phyloP scores from a whole-genome alignment of 2,329 filamentous ascomycete genomes.

The Scedosporium minutisporum region DNA sequence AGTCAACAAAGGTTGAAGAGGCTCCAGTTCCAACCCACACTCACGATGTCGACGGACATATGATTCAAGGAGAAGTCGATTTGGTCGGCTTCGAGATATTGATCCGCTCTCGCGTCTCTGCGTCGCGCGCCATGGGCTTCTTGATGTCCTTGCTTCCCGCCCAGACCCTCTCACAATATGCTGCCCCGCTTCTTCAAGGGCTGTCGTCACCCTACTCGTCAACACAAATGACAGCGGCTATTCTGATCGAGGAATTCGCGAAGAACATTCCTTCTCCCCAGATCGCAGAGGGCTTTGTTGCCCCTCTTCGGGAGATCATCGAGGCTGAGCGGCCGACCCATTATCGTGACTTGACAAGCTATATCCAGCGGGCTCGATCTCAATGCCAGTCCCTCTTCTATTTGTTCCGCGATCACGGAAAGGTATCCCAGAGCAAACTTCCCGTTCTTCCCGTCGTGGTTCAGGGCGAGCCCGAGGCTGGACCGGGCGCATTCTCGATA shows the following conservation, averaged over 20 bases:
- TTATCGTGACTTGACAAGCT: slow-evolving; percentile 85
- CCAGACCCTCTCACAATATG: slow-evolving; percentile 52
- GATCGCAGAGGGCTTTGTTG: slow-evolving; percentile 47
- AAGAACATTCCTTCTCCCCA: slow-evolving; percentile 37
- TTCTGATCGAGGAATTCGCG: slow-evolving; percentile 84
- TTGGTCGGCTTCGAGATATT: slow-evolving; percentile 83
- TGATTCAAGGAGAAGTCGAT: slow-evolving; percentile 95
- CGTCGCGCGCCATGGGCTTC: slow-evolving; percentile 76
- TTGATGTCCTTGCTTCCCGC: slow-evolving; percentile 71
- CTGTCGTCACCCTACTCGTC: slow-evolving; percentile 70
- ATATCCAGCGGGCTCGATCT: slow-evolving; percentile 77
- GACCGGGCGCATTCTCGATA: slow-evolving; percentile 85
- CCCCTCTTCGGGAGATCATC: slow-evolving; percentile 62
- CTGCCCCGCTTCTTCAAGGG: slow-evolving; percentile 52
- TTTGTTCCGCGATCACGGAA: slow-evolving; percentile 83
- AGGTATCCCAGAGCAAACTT: slow-evolving; percentile 64
- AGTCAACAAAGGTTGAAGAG: slow-evolving; percentile 75
- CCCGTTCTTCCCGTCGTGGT: slow-evolving; percentile 82
- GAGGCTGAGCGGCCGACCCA: slow-evolving; percentile 71
- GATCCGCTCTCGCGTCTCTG: slow-evolving; percentile 79
- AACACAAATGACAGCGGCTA: slow-evolving; percentile 72
- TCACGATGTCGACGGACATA: slow-evolving; percentile 94
- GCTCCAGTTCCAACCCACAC: slow-evolving; percentile 51
- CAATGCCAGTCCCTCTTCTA: slow-evolving; percentile 87
- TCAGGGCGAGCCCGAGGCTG: slow-evolving; percentile 85